Conservation (phyloP, 2,329 filamentous ascomycete species). For the Cercospora zeae-maydis region DNA sequence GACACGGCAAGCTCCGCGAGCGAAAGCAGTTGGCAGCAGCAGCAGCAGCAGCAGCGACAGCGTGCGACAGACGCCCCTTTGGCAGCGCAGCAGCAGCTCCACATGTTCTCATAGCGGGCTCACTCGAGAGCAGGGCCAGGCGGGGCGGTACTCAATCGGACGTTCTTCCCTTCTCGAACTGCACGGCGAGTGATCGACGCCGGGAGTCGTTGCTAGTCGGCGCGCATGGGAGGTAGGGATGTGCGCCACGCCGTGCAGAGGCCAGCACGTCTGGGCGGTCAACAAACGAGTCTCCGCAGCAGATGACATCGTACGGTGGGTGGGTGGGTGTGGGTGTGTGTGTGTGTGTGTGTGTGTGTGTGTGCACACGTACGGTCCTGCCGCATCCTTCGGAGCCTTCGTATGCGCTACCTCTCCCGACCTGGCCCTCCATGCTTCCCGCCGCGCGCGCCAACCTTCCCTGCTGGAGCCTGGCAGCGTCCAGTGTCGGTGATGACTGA, state of each 20-base stretch:
- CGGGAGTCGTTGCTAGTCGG: slow-evolving; percentile 22
- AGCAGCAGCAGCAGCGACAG: too few relatives aligned
- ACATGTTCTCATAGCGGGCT: slow-evolving; percentile 21
- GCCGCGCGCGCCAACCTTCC: slow-evolving; percentile 14
- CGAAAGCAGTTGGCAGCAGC: too few relatives aligned
- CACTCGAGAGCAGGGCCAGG: slow-evolving; percentile 17
- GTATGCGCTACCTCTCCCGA: slow-evolving; percentile 6
- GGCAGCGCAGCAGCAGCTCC: slow-evolving; percentile 22
- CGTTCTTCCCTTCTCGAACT: slow-evolving; percentile 31
- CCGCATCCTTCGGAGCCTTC: slow-evolving; percentile 18
- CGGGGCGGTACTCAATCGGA: slow-evolving; percentile 35
- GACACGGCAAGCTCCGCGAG: slow-evolving; percentile 20
- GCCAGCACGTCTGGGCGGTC: slow-evolving; percentile 14
- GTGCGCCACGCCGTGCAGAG: slow-evolving; percentile 11
- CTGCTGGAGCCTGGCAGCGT: too few relatives aligned
- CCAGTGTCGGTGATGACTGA: not conserved
- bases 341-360: too few relatives aligned
- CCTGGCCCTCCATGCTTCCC: slow-evolving; percentile 20
- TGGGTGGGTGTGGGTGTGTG: too few relatives aligned
- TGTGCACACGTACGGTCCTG: too few relatives aligned
- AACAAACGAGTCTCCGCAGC: not conserved
- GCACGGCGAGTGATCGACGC: slow-evolving; percentile 23
- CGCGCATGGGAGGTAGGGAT: slow-evolving; percentile 20
- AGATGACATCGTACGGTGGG: not conserved
- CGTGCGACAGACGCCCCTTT: slow-evolving; percentile 18